Evolutionary conservation across 2,329 filamentous ascomycete species (phyloP), one percentile per base, ranked within the genome.

Genomic region (Teratosphaeria pseudoeucalypti): DNA sequence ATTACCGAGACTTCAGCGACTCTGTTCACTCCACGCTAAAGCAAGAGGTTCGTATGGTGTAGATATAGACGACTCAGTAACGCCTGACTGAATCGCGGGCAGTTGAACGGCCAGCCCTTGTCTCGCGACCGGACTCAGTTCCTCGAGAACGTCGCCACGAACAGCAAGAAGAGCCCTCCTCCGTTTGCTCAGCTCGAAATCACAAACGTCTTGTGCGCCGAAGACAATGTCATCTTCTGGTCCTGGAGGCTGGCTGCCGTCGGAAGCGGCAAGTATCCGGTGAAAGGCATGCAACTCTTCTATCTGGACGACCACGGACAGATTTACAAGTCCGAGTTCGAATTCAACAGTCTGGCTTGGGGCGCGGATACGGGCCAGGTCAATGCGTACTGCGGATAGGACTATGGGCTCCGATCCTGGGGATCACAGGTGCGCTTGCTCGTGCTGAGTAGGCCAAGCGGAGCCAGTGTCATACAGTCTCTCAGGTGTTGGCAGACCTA

Each of bases 311-410:
- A 39, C 11, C 10, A 57, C 5, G 14, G 34, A 12, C 61, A 62
- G 43, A 59, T 62, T 39, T 43, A 43, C 23, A 19, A 55, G 49
- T 26, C 60, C 9, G 32, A 61, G 7, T 39, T 62, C 11, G 61
- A 63, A 52, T 61, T 63, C 57, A 62, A 63, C 58, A 57, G 53
- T 27, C 61, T 63, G 43, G 61, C 61, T 7, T 63, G 61, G 61
- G 61, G 58, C 14, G 16, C 37, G 11, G 57, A 59, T 23, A 49
- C 52, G 6, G 19, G 47, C 34, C n/a, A 59, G 39, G 9, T 56
- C 43, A 23, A 49, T 10, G n/a, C 43, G 16, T 49, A 49, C 43
- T 49, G 43, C 11, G 43, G 19, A 23, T 23, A 19, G n/a, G 9
- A 23, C 16, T 49, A 14, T 6, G 10, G 19, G 43, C 9, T 3